Percentiles rank a stretch among this genome's conserved stretches.
Conservation (phyloP, 2,329 filamentous ascomycete genomes). For the Nigrograna mackinnonii region DNA sequence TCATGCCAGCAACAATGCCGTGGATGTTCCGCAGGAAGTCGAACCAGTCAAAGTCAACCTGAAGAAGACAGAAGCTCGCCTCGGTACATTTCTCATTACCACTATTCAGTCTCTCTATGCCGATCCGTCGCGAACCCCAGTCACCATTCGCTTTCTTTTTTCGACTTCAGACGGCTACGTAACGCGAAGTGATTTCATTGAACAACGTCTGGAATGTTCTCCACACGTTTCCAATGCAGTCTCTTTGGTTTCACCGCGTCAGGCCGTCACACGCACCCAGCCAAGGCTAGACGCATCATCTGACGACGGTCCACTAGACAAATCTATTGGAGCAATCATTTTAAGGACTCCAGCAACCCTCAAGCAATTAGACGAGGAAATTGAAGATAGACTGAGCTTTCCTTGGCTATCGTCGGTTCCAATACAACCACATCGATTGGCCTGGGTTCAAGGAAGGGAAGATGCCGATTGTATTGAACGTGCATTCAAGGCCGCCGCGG, state of each 20-base stretch:
- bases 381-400: constrained; percentile 19
- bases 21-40: too few relatives aligned
- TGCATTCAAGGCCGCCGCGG: constrained; percentile 29
- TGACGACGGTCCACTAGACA: background rate
- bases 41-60: too few relatives aligned
- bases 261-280: constrained; percentile 1
- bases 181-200: constrained; percentile 6
- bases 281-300: background rate
- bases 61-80: background rate
- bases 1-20: background rate
- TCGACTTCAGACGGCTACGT: constrained; percentile 3
- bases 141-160: constrained; percentile 7
- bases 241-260: constrained; percentile 10
- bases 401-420: constrained; percentile 14
- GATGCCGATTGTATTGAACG: constrained; percentile 21
- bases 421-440: constrained; percentile 3
- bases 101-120: background rate
- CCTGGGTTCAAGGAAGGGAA: constrained; percentile 9
- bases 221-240: background rate
- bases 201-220: constrained; percentile 8
- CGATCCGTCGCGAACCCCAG: background rate
- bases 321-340: constrained; percentile 6
- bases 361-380: constrained; percentile 10
- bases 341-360: constrained; percentile 42
- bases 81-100: background rate